phyloP scores from a whole-genome alignment of 352 stramenopile genomes.

The Pythium apleroticum region DNA sequence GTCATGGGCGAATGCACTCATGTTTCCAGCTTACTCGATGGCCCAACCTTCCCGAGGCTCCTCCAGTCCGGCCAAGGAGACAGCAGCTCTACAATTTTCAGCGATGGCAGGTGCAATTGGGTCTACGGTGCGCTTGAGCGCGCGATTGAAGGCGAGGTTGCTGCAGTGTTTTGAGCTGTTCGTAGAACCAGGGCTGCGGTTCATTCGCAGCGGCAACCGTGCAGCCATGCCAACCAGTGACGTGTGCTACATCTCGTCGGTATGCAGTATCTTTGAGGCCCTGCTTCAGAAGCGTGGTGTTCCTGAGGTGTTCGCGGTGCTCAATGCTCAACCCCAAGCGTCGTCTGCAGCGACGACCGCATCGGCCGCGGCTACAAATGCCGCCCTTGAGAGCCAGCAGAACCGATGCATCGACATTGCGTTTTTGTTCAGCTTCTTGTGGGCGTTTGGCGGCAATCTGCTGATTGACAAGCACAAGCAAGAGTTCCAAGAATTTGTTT shows the following conservation, averaged over 20 bases:
- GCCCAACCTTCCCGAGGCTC: neutral
- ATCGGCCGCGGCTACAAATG: conserved; percentile 23
- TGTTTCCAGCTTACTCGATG: conserved; percentile 23
- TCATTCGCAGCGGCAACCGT: conserved; percentile 36
- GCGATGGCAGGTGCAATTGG: neutral
- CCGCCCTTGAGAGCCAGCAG: conserved; percentile 44
- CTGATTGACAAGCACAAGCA: conserved; percentile 28
- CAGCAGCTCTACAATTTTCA: neutral
- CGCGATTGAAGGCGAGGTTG: conserved; percentile 42
- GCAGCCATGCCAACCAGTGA: conserved; percentile 52
- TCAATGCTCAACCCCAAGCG: conserved; percentile 8
- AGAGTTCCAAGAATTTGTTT: conserved; percentile 60
- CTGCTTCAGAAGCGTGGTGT: conserved; percentile 43
- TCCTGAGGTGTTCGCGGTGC: conserved; percentile 36
- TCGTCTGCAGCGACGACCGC: conserved; percentile 23
- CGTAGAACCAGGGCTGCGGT: conserved; percentile 49
- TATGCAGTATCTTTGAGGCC: conserved; percentile 65
- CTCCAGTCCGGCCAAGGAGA: conserved; percentile 24
- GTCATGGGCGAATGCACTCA: conserved; percentile 53
- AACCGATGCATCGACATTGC: conserved; percentile 58
- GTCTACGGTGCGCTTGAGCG: conserved; percentile 25
- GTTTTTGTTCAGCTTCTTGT: conserved; percentile 73
- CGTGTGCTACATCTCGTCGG: conserved; percentile 44
- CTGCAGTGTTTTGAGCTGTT: conserved; percentile 66
- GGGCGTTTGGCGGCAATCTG: conserved; percentile 71